Base-by-base conservation (phyloP, 23 red algal species). In the Cyanidiococcus yangmingshanensis region DNA sequence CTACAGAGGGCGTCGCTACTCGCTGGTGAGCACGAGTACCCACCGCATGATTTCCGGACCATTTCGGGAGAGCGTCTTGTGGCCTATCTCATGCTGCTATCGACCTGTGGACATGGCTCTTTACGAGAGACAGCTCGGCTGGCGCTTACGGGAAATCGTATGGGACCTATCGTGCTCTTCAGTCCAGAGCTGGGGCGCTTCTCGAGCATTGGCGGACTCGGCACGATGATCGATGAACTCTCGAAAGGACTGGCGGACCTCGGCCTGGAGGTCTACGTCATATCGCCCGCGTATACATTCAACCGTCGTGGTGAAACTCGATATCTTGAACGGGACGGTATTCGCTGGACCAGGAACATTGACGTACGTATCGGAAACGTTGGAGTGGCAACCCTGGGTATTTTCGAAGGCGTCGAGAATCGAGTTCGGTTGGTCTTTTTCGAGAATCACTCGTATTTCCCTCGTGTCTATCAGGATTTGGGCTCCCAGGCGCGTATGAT, bases 201-300 rank as follows among this genome's bases (percentile, higher is more conserved):
- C 50, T 92, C 88, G 25, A 98, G 87, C 7, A 88, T 88, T 33
- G 94, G 94, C 35, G 94, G 94, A n/a, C 79, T 98, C 45, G 94
- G 94, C n/a, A 88, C 90, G 1, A 98, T 98, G 94, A 85, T 98
- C 0, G 94, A 98, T 77, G 94, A 98, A 57, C 76, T 98, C 39
- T 87, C 94, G 2, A 98, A 98, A 78, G 94, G 85, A 15, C 87
- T 98, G 29, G 94, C 82, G 40, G 82, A 76, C 1, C 86, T 98
- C 63, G 94, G 94, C 2, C 82, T 92, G 1, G 94, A 98, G 24
- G 88, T 98, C 0, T 91, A 98, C 50, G 94, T 98, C 15, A 89
- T 98, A n/a, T 85, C 88, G n/a, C 94, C 94, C 2, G 88, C 89
- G 50, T 98, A 98, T 74, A 89, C 85, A 18, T 82, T 98, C 37